Evolutionary conservation across 1,284 basidiomycete species (phyloP).

Genomic region (Leccinum subspadiceum): DNA sequence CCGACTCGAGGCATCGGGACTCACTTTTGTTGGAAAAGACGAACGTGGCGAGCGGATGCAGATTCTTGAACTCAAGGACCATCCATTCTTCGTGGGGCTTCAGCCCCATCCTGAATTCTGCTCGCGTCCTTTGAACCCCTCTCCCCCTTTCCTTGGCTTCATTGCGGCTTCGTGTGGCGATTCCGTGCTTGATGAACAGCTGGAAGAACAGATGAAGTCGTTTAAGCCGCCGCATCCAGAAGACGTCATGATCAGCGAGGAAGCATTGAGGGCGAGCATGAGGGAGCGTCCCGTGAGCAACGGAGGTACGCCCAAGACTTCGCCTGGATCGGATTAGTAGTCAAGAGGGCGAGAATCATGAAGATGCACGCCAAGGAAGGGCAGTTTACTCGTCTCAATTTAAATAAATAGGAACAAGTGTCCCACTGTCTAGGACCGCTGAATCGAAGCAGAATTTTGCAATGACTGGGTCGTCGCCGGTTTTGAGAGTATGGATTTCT

Average conservation of each 20-base stretch:
- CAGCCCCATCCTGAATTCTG: conserved; percentile 98
- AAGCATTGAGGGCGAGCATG: conserved; percentile 35
- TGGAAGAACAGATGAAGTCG: conserved; percentile 57
- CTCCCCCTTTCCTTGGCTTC: conserved; percentile 96
- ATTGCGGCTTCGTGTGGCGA: conserved; percentile 76
- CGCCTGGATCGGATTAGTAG: conserved; percentile 21
- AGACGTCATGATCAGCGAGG: conserved; percentile 49
- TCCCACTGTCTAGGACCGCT: neutral
- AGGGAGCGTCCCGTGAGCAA: conserved; percentile 31
- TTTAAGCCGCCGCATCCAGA: conserved; percentile 54
- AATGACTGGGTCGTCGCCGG: neutral
- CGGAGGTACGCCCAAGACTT: conserved; percentile 22
- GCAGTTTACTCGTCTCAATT: neutral
- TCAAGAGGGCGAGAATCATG: conserved; percentile 2
- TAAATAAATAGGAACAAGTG: neutral
- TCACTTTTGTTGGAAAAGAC: conserved; percentile 91
- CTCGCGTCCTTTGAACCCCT: conserved; percentile 97
- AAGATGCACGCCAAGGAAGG: neutral
- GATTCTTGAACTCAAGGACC: conserved; percentile 86
- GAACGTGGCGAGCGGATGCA: conserved; percentile 98
- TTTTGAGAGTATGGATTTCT: neutral
- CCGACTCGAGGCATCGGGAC: conserved; percentile 67
- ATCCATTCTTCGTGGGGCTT: conserved; percentile 93
- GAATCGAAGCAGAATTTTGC: conserved; percentile 2
- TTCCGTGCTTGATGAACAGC: conserved; percentile 71